A percentile compares a stretch with the other conserved stretches of the same genome.
phyloP scores from a whole-genome alignment of 108 stramenopile species.

The Nitzschia inconspicua region DNA sequence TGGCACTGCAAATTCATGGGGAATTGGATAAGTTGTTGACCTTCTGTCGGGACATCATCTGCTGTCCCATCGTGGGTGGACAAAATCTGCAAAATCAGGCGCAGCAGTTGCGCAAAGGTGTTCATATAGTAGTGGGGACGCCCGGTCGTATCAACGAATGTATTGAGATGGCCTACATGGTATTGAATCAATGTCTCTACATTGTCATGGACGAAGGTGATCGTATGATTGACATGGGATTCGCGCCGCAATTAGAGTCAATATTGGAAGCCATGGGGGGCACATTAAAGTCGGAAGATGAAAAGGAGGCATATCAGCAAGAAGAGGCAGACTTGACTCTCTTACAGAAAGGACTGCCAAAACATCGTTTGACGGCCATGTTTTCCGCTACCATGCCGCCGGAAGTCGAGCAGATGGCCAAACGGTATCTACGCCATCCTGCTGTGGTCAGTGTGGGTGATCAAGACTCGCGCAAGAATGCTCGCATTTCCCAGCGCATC shows the following conservation, averaged over 20 bases:
- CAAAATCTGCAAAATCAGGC: slow-evolving; percentile 89
- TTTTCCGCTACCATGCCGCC: slow-evolving; percentile 97
- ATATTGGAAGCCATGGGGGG: slow-evolving; percentile 95
- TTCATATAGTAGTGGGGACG: slow-evolving; percentile 95
- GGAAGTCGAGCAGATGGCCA: slow-evolving; percentile 92
- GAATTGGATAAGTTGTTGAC: slow-evolving; percentile 82
- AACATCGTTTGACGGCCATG: slow-evolving; percentile 92
- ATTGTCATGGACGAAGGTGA: slow-evolving; percentile 94
- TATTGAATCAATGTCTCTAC: slow-evolving; percentile 96
- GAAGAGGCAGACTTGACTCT: slow-evolving; percentile 55
- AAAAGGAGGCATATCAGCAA: slow-evolving; percentile 78
- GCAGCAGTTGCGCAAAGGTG: slow-evolving; percentile 81
- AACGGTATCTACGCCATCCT: slow-evolving; percentile 89
- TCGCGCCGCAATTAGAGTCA: slow-evolving; percentile 88
- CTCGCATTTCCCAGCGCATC: slow-evolving; percentile 89
- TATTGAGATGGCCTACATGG: slow-evolving; percentile 90
- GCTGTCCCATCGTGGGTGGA: slow-evolving; percentile 87
- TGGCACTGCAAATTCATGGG: slow-evolving; percentile 92
- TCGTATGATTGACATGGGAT: slow-evolving; percentile 81
- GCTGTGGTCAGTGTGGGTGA: slow-evolving; percentile 91
- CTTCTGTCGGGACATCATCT: neutral
- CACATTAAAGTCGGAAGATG: slow-evolving; percentile 77
- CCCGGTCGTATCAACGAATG: slow-evolving; percentile 98
- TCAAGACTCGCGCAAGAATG: slow-evolving; percentile 89
- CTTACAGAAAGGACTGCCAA: slow-evolving; percentile 42